phyloP scores from a whole-genome alignment of 371 early-diverging fungal species.

The Lichtheimia ornata region DNA sequence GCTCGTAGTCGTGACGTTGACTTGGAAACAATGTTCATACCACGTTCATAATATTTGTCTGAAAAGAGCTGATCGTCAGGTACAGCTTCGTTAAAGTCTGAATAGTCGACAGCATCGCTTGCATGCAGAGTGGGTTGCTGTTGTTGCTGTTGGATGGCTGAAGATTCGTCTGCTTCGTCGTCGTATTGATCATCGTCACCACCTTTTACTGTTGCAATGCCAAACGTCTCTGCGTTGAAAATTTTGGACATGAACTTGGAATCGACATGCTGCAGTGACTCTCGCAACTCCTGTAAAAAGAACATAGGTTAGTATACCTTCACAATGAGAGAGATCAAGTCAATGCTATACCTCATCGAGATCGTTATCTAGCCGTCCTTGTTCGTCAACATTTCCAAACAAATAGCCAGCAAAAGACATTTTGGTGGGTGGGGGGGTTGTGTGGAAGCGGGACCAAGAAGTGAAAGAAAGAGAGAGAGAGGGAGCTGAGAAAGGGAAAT shows the following conservation, averaged over 20 bases:
- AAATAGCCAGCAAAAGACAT: conserved; percentile 77
- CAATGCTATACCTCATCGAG: conserved; percentile 56
- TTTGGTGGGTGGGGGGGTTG: neutral
- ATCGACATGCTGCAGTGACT: conserved; percentile 63
- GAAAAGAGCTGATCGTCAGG: conserved; percentile 60
- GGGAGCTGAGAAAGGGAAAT: no score
- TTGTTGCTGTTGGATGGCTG: conserved; percentile 22
- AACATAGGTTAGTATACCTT: neutral
- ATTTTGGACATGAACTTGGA: conserved; percentile 52
- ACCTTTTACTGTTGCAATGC: conserved; percentile 28
- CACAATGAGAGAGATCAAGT: neutral
- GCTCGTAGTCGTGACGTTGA: conserved; percentile 29
- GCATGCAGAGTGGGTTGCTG: conserved; percentile 42
- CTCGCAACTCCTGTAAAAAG: conserved; percentile 63
- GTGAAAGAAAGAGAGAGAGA: no score
- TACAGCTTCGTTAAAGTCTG: conserved; percentile 79
- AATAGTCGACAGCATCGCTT: conserved; percentile 80
- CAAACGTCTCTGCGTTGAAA: conserved; percentile 59
- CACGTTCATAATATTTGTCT: conserved; percentile 46
- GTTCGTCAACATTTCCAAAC: conserved; percentile 90
- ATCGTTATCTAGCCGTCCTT: conserved; percentile 75
- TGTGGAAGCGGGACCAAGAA: no score
- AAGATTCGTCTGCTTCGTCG: conserved; percentile 32
- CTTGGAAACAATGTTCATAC: conserved; percentile 36
- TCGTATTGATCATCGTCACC: conserved; percentile 31